A percentile compares a stretch with the other conserved stretches of the same genome.
Conservation (phyloP, 73 alveolate species). For the Tetrahymena malaccensis region DNA sequence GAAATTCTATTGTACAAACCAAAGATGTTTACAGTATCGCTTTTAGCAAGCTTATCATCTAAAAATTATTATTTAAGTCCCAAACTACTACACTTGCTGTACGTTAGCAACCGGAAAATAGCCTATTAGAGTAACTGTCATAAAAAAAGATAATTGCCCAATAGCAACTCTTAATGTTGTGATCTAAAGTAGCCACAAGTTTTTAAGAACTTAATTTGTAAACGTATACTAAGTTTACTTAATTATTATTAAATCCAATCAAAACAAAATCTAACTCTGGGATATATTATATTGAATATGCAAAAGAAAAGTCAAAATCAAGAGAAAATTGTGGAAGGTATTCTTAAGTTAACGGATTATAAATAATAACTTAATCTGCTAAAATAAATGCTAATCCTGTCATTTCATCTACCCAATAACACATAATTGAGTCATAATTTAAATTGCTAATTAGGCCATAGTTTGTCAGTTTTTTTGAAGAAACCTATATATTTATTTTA, state of each 20-base stretch:
- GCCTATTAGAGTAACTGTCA: background rate
- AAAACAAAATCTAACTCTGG: background rate
- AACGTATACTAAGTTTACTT: background rate
- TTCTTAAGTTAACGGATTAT: background rate
- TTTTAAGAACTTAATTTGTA: background rate
- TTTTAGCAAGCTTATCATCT: too few relatives aligned
- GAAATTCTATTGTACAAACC: background rate
- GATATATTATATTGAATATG: too few relatives aligned
- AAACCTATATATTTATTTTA: background rate
- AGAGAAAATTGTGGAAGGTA: background rate
- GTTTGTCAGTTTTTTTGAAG: background rate
- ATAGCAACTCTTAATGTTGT: background rate
- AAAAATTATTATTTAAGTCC: background rate
- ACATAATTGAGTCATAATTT: too few relatives aligned
- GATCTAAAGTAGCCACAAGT: background rate
- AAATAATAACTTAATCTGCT: background rate
- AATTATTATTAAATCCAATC: background rate
- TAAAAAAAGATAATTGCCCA: background rate
- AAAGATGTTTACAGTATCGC: background rate
- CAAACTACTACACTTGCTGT: background rate
- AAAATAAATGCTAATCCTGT: background rate
- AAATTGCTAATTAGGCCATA: background rate
- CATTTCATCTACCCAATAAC: background rate
- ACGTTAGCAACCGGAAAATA: background rate
- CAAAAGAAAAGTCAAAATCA: background rate